Evolutionary conservation across 2,329 filamentous ascomycete genomes (phyloP), one percentile per base, ranked within the genome.

Genomic region (Microsporum audouinii): DNA sequence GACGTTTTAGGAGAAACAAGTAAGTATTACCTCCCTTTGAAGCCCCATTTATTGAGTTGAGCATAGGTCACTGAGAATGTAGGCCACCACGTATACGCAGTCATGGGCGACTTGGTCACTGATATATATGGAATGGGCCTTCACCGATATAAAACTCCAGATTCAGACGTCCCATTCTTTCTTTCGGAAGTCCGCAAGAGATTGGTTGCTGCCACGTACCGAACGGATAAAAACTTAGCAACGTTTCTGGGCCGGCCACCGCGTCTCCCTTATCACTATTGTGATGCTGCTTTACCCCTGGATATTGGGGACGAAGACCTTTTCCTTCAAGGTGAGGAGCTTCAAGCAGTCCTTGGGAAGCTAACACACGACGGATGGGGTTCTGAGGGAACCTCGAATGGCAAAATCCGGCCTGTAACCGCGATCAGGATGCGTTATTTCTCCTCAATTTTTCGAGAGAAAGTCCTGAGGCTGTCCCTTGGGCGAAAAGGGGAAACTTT

Each of bases 161-260:
- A 61, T 5, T 38, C 60, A 3, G 58, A 51, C 29, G 61, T 66
- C 6, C 68, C 69, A 0, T 70, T 71, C 17, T 71, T 71, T 45
- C 61, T 71, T 10, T 65, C 61, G 6, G 67, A 72, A 49, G 62
- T 67, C 31, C 65, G 70, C 31, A 29, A 66, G 56, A 61, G 68
- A 33, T 65, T 66, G 7, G 69, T 71, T 61, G 64, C 68, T 14
- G 62, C 64, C 7, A 64, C 68, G 17, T 70, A 70, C 43, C 65
- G 59, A 33, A 43, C 64, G 5, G 71, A 72, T 56, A 72, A 71
- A 60, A 67, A 63, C 27, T 63, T 71, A n/a, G 66, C 70, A 6
- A 70, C 67, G 2, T 68, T 71, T 58, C 60, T 71, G 2, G 69
- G 69, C 10, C 65, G 70, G 29, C 70, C 70, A n/a, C 70, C 69